phyloP scores from a whole-genome alignment of 331 rosid species.

The Saraca asoca region DNA sequence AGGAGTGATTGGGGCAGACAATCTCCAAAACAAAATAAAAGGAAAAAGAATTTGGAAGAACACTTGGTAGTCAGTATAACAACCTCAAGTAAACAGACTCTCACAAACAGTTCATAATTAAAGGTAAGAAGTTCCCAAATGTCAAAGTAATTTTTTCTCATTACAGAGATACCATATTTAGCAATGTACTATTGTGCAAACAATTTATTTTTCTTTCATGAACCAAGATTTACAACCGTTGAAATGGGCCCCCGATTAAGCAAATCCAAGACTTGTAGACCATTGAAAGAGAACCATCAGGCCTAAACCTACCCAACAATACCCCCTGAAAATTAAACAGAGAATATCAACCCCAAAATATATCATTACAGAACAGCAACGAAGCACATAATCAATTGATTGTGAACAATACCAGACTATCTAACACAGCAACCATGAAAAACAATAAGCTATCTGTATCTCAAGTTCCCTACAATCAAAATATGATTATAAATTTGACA shows the following conservation, averaged over 20 bases:
- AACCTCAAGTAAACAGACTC: conserved; percentile 1
- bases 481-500: background rate
- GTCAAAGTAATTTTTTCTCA: background rate
- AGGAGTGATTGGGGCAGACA: background rate
- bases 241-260: too few relatives aligned
- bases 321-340: background rate
- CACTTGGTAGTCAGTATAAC: conserved; percentile 2
- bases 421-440: background rate
- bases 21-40: background rate
- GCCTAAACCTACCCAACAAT: conserved; percentile 9
- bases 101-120: background rate
- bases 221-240: too few relatives aligned
- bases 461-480: background rate
- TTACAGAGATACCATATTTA: background rate
- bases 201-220: background rate
- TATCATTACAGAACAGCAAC: background rate
- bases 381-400: background rate
- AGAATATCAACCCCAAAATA: background rate
- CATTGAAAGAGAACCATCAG: conserved; percentile 8
- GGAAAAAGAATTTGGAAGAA: background rate
- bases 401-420: background rate
- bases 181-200: background rate
- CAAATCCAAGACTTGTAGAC: background rate
- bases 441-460: background rate
- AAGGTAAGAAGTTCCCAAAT: background rate